A percentile compares a stretch with the other conserved stretches of the same genome.
phyloP scores from a whole-genome alignment of 345 rosid genomes.

The Theobroma cacao region DNA sequence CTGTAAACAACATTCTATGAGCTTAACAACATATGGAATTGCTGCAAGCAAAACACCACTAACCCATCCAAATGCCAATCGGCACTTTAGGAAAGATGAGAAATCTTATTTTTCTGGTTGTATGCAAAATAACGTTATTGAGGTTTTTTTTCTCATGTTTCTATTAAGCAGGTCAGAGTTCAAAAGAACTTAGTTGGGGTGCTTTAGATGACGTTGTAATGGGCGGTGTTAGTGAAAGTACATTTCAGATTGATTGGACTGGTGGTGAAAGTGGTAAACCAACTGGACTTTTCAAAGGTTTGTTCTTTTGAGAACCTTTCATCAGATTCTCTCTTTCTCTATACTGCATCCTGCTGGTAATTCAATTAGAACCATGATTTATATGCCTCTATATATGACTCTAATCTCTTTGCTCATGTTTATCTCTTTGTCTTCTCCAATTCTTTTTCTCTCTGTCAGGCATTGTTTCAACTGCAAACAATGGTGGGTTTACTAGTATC shows the following conservation, averaged over 20 bases:
- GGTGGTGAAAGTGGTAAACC: slow-evolving; percentile 80
- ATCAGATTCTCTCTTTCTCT: background rate
- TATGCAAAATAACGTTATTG: background rate
- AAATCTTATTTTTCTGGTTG: background rate
- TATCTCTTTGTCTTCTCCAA: background rate
- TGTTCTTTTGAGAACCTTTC: slow-evolving; percentile 15
- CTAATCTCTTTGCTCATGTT: background rate
- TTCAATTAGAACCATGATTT: background rate
- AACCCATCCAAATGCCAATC: too few relatives aligned
- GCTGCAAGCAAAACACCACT: background rate
- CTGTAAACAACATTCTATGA: background rate
- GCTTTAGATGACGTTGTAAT: slow-evolving; percentile 96
- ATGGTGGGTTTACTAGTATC: slow-evolving; percentile 89
- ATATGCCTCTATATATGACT: background rate
- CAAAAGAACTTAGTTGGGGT: slow-evolving; percentile 91
- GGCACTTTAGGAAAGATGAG: background rate
- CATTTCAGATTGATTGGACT: slow-evolving; percentile 53
- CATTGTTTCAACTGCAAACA: slow-evolving; percentile 81
- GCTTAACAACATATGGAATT: background rate
- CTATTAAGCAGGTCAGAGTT: slow-evolving; percentile 44
- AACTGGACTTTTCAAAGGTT: slow-evolving; percentile 78
- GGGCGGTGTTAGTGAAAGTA: slow-evolving; percentile 96
- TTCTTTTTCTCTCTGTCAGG: slow-evolving; percentile 40
- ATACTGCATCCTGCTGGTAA: background rate
- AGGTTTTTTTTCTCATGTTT: slow-evolving; percentile 7